phyloP scores from a whole-genome alignment of 257 asterid genomes.

The Penstemon eatonii region DNA sequence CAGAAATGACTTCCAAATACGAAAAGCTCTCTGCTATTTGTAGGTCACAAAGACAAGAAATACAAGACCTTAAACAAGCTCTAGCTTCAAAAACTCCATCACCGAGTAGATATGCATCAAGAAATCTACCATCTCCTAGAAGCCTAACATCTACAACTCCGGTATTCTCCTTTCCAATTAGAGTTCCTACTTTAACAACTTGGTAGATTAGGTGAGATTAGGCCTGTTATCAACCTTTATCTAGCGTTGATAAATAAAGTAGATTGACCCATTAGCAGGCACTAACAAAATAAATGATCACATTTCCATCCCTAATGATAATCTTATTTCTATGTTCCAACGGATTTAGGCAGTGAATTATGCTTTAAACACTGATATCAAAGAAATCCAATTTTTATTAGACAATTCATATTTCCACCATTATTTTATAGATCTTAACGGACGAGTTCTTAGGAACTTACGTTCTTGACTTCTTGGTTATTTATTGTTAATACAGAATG shows the following conservation, averaged over 20 bases:
- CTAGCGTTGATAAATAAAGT: neutral
- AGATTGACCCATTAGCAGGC: too few relatives aligned
- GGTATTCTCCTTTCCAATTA: conserved; percentile 37
- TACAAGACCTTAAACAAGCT: conserved; percentile 83
- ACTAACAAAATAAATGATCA: too few relatives aligned
- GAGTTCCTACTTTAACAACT: neutral
- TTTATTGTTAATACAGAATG: conserved; percentile 40
- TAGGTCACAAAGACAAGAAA: conserved; percentile 87
- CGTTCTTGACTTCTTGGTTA: conserved; percentile 4
- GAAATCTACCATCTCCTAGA: conserved; percentile 46
- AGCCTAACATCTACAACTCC: conserved; percentile 47
- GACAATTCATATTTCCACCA: too few relatives aligned
- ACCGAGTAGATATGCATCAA: conserved; percentile 50
- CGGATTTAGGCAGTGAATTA: too few relatives aligned
- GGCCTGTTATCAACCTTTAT: neutral
- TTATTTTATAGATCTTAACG: too few relatives aligned
- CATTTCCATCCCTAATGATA: too few relatives aligned
- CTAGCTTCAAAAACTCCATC: conserved; percentile 73
- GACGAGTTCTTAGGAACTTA: too few relatives aligned
- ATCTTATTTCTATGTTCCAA: too few relatives aligned
- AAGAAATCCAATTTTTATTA: too few relatives aligned
- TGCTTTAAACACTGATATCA: too few relatives aligned
- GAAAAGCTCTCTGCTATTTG: conserved; percentile 92
- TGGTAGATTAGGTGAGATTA: too few relatives aligned
- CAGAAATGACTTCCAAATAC: conserved; percentile 76